phyloP scores from a whole-genome alignment of 352 stramenopile species.

The Globisporangium spiculum region DNA sequence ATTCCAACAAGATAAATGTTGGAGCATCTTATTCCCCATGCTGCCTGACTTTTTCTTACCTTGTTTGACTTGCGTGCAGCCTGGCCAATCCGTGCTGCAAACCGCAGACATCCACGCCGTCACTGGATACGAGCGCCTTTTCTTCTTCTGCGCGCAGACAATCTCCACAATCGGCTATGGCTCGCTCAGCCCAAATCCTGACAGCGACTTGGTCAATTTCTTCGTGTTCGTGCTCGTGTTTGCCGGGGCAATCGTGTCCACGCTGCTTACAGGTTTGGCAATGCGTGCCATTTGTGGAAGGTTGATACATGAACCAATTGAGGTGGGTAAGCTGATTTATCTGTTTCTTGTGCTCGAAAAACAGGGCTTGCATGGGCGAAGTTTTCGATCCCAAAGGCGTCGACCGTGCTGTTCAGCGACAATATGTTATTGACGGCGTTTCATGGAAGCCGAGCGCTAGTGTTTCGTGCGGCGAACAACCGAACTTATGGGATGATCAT shows the following conservation, averaged over 20 bases:
- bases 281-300: constrained; percentile 2
- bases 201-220: constrained; percentile 56
- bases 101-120: constrained; percentile 13
- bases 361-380: constrained; percentile 60
- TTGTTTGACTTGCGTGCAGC: constrained; percentile 10
- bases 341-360: background rate
- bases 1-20: background rate
- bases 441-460: constrained; percentile 46
- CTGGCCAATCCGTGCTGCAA: constrained; percentile 11
- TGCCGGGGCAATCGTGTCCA: constrained; percentile 38
- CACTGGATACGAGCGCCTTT: constrained; percentile 31
- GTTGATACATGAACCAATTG: background rate
- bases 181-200: constrained; percentile 35
- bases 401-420: constrained; percentile 48
- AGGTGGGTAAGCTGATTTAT: background rate
- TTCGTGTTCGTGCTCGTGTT: constrained; percentile 53
- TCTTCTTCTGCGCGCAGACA: constrained; percentile 64
- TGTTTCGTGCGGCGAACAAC: constrained; percentile 62
- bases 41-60: background rate
- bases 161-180: constrained; percentile 63
- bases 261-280: constrained; percentile 38
- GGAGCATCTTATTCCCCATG: background rate
- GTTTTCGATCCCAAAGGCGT: constrained; percentile 56
- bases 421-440: constrained; percentile 46
- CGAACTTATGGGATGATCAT: constrained; percentile 49